A percentile compares a stretch with the other conserved stretches of the same genome.
Evolutionary conservation across 2,329 filamentous ascomycete species (phyloP).

Genomic region (Microdochium trichocladiopsis): DNA sequence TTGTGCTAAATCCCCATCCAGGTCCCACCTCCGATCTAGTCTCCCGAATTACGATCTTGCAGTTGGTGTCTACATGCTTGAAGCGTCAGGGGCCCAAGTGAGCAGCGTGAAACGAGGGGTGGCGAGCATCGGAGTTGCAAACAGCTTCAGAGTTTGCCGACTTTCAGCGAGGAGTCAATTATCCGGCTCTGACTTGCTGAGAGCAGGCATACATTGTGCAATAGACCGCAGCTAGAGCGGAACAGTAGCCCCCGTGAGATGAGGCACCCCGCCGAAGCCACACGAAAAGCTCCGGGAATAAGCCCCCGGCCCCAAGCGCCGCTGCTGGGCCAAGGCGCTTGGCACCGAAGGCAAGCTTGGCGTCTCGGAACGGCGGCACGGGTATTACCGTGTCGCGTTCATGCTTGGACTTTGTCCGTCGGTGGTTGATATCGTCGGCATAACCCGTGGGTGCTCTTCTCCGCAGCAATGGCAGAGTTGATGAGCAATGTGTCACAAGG

Average conservation of each 20-base stretch:
- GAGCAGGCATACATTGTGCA: not conserved
- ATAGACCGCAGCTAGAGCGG: not conserved
- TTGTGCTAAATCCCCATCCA: not conserved
- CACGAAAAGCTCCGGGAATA: not conserved
- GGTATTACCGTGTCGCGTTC: not conserved
- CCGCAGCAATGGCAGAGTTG: not conserved
- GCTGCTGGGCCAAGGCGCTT: not conserved
- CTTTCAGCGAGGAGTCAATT: not conserved
- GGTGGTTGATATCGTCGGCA: not conserved
- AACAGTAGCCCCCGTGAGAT: not conserved
- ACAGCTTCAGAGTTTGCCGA: not conserved
- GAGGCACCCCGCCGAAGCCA: not conserved
- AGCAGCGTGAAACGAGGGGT: not conserved
- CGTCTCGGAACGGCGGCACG: not conserved
- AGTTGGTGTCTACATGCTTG: not conserved
- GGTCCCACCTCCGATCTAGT: not conserved
- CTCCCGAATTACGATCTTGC: not conserved
- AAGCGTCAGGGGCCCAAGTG: not conserved
- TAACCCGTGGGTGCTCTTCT: not conserved
- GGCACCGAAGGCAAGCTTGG: not conserved
- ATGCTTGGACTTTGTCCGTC: not conserved
- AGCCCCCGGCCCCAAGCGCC: not conserved
- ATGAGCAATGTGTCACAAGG: not conserved
- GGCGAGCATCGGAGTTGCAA: not conserved
- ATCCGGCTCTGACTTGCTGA: not conserved